Base-by-base conservation (phyloP, 1,284 basidiomycete genomes). In the Ganoderma meredithae region DNA sequence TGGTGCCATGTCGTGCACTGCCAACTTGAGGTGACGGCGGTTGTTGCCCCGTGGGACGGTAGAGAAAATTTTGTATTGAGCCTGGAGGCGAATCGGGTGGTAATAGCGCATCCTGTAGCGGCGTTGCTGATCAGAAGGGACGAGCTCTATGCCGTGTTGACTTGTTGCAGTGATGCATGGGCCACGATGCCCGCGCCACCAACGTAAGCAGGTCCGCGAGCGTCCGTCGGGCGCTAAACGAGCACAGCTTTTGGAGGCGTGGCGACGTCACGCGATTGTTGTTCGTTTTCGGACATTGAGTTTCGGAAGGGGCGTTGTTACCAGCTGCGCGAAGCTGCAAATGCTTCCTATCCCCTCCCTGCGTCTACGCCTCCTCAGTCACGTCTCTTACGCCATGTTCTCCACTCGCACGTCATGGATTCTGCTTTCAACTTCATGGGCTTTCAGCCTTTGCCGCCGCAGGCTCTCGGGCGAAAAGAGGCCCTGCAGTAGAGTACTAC, bases 401-500 rank as follows among this genome's bases (percentile, higher is more conserved):
- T 6, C 53, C 4, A 17, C 33, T 36, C 15, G n/a, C 36, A 39
- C 55, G 36, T 19, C 55, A 58, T 58, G 55, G 39, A 58, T 39
- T 19, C 36, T 13, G n/a, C 31, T 17, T 33, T 33, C 55, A 58
- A 39, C 19, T 36, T 58, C 3, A 58, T 58, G 36, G 55, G 27
- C 31, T 58, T 36, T 39, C 36, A 39, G 36, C 8, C 36, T 39
- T 58, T 58, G 7, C 55, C 15, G 41, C 40, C 5, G 13, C 49
- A 7, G 41, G 49, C 15, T 39, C 27, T n/a, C 36, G 66, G 7
- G 43, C 49, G 1, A 65, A 36, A n/a, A 47, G 61, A 17, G 63
- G 66, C 17, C 43, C 47, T 1, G 63, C 56, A 1, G n/a, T 63
- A 19, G 49, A 67, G 25, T 67, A 63, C 43, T 66, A 70, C 56